phyloP scores from a whole-genome alignment of 2,329 filamentous ascomycete species.

The Calonectria naviculata region DNA sequence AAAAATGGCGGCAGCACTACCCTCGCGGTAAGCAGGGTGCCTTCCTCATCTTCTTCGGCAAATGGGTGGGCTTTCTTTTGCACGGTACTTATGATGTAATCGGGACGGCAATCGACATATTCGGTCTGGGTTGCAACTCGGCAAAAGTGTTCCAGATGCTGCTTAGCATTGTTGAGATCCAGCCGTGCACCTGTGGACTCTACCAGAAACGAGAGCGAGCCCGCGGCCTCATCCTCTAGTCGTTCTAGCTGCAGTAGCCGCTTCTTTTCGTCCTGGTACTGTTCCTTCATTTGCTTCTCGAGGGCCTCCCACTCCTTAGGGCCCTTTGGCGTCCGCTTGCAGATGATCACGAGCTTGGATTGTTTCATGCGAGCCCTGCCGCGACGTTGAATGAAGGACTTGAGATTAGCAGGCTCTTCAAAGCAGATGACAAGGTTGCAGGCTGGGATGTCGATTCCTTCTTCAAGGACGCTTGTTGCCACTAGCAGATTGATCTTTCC shows the following conservation, averaged over 20 bases:
- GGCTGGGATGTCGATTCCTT: constrained; percentile 75
- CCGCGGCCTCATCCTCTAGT: constrained; percentile 57
- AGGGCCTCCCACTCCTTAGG: constrained; percentile 69
- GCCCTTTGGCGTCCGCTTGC: constrained; percentile 42
- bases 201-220: constrained; percentile 47
- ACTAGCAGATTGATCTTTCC: constrained; percentile 68
- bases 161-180: constrained; percentile 77
- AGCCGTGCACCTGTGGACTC: constrained; percentile 69
- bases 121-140: constrained; percentile 65
- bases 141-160: constrained; percentile 89
- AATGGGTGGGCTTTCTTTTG: constrained; percentile 18
- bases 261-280: constrained; percentile 74
- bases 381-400: constrained; percentile 69
- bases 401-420: constrained; percentile 60
- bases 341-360: constrained; percentile 62
- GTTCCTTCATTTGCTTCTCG: constrained; percentile 78
- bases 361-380: constrained; percentile 62
- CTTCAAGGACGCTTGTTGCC: constrained; percentile 73
- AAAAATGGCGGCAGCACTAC: constrained; percentile 80
- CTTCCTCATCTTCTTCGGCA: constrained; percentile 24
- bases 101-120: constrained; percentile 74
- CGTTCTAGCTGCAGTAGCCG: constrained; percentile 56
- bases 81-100: constrained; percentile 69
- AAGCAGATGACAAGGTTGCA: constrained; percentile 73
- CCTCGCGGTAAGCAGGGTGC: constrained; percentile 60